A percentile compares a stretch with the other conserved stretches of the same genome.
phyloP scores from a whole-genome alignment of 2,329 filamentous ascomycete species.

The Fonsecaea pedrosoi region DNA sequence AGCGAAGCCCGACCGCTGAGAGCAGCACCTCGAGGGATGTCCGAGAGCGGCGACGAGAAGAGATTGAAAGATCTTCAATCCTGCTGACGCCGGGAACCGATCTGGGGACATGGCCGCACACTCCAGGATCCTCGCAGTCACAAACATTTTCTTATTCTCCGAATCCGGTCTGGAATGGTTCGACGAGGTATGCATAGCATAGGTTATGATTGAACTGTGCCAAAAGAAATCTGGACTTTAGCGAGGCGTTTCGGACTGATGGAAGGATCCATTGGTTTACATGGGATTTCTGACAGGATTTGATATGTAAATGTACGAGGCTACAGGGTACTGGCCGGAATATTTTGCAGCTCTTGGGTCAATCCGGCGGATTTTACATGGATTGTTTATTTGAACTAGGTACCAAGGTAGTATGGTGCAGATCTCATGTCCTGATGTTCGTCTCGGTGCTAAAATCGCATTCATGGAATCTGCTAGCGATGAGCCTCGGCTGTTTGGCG shows the following conservation, averaged over 20 bases:
- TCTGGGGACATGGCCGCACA: constrained; percentile 22
- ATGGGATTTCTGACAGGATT: background rate
- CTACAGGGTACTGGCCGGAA: background rate
- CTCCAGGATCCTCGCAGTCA: constrained; percentile 16
- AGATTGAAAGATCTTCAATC: constrained; percentile 36
- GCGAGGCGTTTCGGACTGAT: constrained; percentile 25
- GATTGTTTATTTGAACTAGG: background rate
- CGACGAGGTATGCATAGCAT: constrained; percentile 32
- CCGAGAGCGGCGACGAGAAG: constrained; percentile 36
- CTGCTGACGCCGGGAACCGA: constrained; percentile 24
- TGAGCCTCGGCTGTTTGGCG: constrained; percentile 17
- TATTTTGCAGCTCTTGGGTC: background rate
- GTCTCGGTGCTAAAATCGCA: background rate
- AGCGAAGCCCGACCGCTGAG: constrained; percentile 31
- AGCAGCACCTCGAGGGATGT: constrained; percentile 30
- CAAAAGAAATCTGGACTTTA: constrained; percentile 16
- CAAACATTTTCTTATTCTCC: constrained; percentile 14
- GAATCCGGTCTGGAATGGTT: constrained; percentile 12
- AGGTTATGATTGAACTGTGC: background rate
- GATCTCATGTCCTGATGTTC: background rate
- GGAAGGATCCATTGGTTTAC: background rate
- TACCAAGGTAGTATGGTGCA: background rate
- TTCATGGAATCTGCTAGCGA: background rate
- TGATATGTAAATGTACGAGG: background rate
- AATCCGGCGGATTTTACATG: background rate